A percentile compares a stretch with the other conserved stretches of the same genome.
phyloP scores from a whole-genome alignment of 2,329 filamentous ascomycete genomes.

The Colletotrichum cereale region DNA sequence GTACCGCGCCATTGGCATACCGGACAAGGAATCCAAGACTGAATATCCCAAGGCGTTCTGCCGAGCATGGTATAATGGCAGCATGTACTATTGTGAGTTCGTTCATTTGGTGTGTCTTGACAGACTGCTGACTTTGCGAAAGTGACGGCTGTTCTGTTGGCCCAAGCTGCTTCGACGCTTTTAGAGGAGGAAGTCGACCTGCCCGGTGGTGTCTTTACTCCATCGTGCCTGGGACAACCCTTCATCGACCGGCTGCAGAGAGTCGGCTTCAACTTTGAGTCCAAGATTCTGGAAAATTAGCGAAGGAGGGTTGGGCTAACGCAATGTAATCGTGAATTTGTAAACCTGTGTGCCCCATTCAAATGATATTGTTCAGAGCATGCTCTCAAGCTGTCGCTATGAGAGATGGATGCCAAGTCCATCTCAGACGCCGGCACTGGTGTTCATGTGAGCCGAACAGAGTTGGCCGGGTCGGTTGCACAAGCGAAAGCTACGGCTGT shows the following conservation, averaged over 20 bases:
- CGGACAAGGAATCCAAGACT: constrained; percentile 61
- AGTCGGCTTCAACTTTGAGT: constrained; percentile 73
- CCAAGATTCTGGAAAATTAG: constrained; percentile 56
- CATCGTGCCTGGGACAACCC: constrained; percentile 76
- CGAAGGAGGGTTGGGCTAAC: neutral
- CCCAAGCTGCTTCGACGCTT: constrained; percentile 74
- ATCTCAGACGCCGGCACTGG: neutral
- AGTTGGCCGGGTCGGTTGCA: neutral
- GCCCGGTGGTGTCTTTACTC: constrained; percentile 77
- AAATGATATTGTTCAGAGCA: neutral
- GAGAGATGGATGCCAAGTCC: neutral
- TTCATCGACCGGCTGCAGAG: constrained; percentile 73
- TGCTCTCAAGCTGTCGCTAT: neutral
- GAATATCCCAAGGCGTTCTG: constrained; percentile 64
- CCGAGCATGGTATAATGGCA: constrained; percentile 68
- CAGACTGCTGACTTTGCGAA: constrained; percentile 19
- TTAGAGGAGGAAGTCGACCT: constrained; percentile 72
- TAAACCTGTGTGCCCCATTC: constrained; percentile 27
- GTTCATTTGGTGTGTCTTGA: neutral
- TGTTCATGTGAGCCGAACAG: neutral
- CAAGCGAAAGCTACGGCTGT: constrained; percentile 3
- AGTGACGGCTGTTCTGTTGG: constrained; percentile 76
- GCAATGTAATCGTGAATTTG: neutral
- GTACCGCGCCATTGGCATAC: constrained; percentile 73
- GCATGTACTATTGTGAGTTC: constrained; percentile 73